Base-by-base conservation (phyloP, 1,139 yeast species). In the Geotrichum fermentans region DNA sequence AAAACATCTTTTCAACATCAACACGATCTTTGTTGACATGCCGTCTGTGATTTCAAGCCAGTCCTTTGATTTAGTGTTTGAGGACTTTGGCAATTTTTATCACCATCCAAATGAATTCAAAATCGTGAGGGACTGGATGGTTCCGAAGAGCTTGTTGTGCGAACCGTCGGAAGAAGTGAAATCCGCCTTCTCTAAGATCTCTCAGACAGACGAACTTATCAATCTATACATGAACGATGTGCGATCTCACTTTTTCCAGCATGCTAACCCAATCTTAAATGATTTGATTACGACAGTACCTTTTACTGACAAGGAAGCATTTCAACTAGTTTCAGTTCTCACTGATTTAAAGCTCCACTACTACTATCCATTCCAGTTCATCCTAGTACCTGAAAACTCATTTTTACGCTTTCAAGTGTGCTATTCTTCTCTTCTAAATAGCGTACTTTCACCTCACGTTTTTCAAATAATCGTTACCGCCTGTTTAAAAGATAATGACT, bases 291-390 rank as follows among this genome's bases (percentile, higher is more conserved):
- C 13, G 6, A 28, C 37, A 5, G 2, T 13, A 2, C 45, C 45
- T 3, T 43, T 43, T 18, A 29, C 40, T 13, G 24, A 17, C 5
- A 43, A 29, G 6, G 45, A 43, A 35, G 40, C 35, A 8, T 18
- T 24, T 35, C 33, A 33, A 11, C 18, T 35, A 11, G 33, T 35
- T 8, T 16, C n/a, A 13, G n/a, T 26, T 24, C 47, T 61, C 14
- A 47, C 51, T 28, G 59, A 58, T 22, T 57, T 60, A 4, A 51
- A 49, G 22, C 37, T 43, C 20, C 62, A 59, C 24, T 61, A 60
- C 48, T 53, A 41, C 28, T 47, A 51, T 44, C 65, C 65, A 1
- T 40, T 61, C 28, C 37, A 50, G 13, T 55, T 35, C 61, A 14
- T 50, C 55, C 49, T 56, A 48, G 16, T 57, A 52, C 16, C 49